Evolutionary conservation across 345 rosid genomes (phyloP).

Genomic region (Acer yangbiense): DNA sequence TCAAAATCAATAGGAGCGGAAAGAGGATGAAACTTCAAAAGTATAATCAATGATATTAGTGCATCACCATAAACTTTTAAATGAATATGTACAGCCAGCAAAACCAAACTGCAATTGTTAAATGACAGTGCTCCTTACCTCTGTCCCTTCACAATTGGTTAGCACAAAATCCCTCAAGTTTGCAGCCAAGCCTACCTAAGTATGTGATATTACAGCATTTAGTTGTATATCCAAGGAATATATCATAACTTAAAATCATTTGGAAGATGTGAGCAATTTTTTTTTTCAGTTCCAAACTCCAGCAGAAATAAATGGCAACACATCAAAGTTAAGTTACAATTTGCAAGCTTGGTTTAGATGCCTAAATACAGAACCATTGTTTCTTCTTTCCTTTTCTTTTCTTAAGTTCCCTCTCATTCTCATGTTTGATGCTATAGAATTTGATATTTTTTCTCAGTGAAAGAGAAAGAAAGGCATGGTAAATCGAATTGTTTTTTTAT

Average conservation of each 20-base stretch:
- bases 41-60: neutral
- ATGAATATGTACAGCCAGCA: neutral
- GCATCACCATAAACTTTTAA: constrained; percentile 12
- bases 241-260: neutral
- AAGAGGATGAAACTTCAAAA: neutral
- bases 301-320: neutral
- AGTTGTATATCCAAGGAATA: constrained; percentile 12
- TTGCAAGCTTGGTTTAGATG: neutral
- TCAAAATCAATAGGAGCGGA: constrained; percentile 1
- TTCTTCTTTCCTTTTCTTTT: neutral
- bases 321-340: neutral
- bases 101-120: neutral
- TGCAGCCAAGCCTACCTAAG: constrained; percentile 87
- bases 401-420: neutral
- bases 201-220: constrained; percentile 11
- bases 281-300: neutral
- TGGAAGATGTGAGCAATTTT: neutral
- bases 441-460: neutral
- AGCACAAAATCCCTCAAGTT: constrained; percentile 77
- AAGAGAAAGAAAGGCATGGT: neutral
- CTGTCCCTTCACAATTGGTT: constrained; percentile 62
- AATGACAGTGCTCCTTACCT: constrained; percentile 42
- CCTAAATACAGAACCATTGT: neutral
- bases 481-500: neutral
- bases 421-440: neutral